Evolutionary conservation across 2,329 filamentous ascomycete genomes (phyloP), one percentile per base, ranked within the genome.

Genomic region (Xylogone sp.): DNA sequence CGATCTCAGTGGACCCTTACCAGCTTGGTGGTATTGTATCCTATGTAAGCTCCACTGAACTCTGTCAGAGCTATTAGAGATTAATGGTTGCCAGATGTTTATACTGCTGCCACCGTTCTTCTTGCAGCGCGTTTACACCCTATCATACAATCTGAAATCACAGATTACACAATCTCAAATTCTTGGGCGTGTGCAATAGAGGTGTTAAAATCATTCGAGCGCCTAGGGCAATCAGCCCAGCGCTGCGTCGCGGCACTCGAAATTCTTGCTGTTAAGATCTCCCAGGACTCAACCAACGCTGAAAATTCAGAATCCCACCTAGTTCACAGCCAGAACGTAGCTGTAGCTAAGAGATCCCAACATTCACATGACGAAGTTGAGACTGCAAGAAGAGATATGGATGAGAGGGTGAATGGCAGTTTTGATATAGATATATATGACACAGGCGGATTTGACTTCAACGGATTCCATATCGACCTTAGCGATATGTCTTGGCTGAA

Each of bases 191-290:
- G 20, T 7, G 19, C 34, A 24, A 48, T 43, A 2, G 34, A 60
- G 0, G 57, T 69, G 0, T 58, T 71, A 1, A 59, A 65, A 8
- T 58, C 63, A 0, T 66, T 70, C 10, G 68, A 71, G 43, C 58
- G 60, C 3, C 65, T 71, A 5, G 63, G 68, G 0, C 63, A 64
- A 8, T 69, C 66, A 1, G 65, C 66, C 1, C 57, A 64, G 2
- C 53, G 66, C 19, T 70, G 69, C 5, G 60, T 68, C 1, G 61
- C 67, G 0, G 68, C 68, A 0, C 48, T 71, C 10, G 62, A 69
- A 7, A 68, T 69, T 8, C 49, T 71, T 1, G 34, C 34, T 39
- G 34, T 39, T 18, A 39, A 39, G 34, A 18, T 39, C 34, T 39
- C 34, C 13, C 34, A 39, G 13, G 34, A 39, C n/a, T 39, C 34